Conservation (phyloP, 192 early-diverging fungal species). For the Radiomyces spectabilis region DNA sequence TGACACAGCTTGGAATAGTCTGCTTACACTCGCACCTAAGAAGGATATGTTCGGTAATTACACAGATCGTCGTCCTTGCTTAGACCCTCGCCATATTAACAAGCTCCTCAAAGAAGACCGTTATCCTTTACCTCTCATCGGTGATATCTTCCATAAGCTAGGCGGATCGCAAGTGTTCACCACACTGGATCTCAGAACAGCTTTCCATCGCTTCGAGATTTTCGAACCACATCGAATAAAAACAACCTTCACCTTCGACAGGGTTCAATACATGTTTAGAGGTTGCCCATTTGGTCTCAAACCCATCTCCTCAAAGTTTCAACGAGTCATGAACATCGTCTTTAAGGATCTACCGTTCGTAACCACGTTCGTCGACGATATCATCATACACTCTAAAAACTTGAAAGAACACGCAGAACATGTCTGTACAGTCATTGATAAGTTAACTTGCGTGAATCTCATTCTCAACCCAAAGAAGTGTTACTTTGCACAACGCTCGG, state of each 20-base stretch:
- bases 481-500: constrained; percentile 10
- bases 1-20: constrained; percentile 3
- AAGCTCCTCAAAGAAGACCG: not conserved
- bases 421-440: not conserved
- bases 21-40: constrained; percentile 8
- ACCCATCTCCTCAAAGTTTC: constrained; percentile 10
- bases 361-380: constrained; percentile 11
- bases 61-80: constrained; percentile 11
- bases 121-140: constrained; percentile 10
- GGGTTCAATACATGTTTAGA: constrained; percentile 16
- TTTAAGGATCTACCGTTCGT: constrained; percentile 17
- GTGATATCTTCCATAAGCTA: not conserved
- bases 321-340: constrained; percentile 9
- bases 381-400: not conserved
- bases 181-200: constrained; percentile 8
- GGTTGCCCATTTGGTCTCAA: constrained; percentile 20
- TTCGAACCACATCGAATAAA: not conserved
- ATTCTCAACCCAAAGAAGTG: constrained; percentile 22
- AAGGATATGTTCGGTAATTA: constrained; percentile 15
- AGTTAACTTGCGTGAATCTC: not conserved
- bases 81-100: constrained; percentile 18
- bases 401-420: not conserved
- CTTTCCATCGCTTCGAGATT: constrained; percentile 4
- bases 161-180: not conserved
- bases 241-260: constrained; percentile 9